These are phyloP conservation scores for Magnaporthiopsis incrustans DNA, from an alignment of 2,329 filamentous ascomycete genomes.

Conservation along the genomic window DNA sequence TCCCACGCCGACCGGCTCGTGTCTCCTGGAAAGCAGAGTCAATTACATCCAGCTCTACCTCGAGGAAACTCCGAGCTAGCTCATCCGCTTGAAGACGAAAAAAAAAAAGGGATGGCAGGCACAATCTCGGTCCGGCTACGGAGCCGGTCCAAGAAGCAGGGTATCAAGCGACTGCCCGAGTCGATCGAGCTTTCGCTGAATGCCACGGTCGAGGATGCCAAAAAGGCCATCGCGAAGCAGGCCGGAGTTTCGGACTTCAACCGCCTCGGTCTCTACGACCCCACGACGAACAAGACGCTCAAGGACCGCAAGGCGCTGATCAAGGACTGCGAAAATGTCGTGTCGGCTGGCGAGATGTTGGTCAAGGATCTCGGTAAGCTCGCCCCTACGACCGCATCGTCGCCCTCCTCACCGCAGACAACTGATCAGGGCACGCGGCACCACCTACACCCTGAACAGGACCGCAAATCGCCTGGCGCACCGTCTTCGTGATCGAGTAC, in stretches of 20 bases:
- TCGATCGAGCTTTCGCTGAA: constrained; percentile 39
- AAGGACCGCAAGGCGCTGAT: constrained; percentile 53
- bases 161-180: constrained; percentile 45
- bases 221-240: constrained; percentile 44
- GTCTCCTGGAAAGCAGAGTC: neutral
- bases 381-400: neutral
- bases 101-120: neutral
- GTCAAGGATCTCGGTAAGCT: constrained; percentile 91
- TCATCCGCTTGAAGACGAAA: neutral
- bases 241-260: constrained; percentile 48
- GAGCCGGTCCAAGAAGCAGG: constrained; percentile 38
- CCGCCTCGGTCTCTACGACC: constrained; percentile 54
- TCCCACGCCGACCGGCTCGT: neutral
- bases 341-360: constrained; percentile 52
- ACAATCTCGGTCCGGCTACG: constrained; percentile 20
- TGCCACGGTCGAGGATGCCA: constrained; percentile 53
- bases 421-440: neutral
- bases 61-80: too few relatives aligned
- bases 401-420: neutral
- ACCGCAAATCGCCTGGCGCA: constrained; percentile 82
- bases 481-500: constrained; percentile 94
- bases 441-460: constrained; percentile 44
- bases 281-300: constrained; percentile 51
- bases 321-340: constrained; percentile 38
- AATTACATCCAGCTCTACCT: neutral